Evolutionary conservation across 495 filamentous ascomycete genomes (phyloP), one percentile per base, ranked within the genome.

Genomic region (Aspergillus leporis): DNA sequence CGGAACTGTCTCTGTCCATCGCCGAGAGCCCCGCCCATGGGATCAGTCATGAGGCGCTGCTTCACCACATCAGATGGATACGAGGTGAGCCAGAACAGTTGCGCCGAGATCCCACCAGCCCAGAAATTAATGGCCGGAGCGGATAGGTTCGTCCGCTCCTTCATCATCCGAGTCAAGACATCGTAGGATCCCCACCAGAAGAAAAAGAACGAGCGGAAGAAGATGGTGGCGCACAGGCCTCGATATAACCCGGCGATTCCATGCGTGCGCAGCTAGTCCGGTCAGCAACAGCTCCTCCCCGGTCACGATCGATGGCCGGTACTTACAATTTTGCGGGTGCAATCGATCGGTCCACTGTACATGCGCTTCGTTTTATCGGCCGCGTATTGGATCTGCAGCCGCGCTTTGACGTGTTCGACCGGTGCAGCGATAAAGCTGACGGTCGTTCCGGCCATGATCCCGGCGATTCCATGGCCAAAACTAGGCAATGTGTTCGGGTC

Each of bases 131-230:
- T 81, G 1, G 85, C 84, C 7, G 93, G 91, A 0, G 86, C 83
- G 19, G 88, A 90, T 56, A 96, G 75, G n/a, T 50, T 74, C 16
- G 92, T 96, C 49, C 84, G 76, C 22, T 83, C 71, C 40, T 80
- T 72, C 66, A 98, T 76, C 57, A 81, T 69, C 19, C 85, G 78
- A 16, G 90, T 90, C 56, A 97, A 79, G 19, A 96, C 53, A 61
- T 96, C 93, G 74, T 98, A 98, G 36, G 85, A 87, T 12, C 88
- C 88, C 94, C 94, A 98, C 93, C 92, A 96, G 77, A 89, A 94
- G 82, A 96, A 96, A 81, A 98, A 98, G 73, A 92, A 95, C 5
- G 87, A 84, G 22, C 94, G 83, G 76, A 97, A 97, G 51, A 98
- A 65, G 31, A 97, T 78, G 0, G 94, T 98, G 1, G 94, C 90